Percentiles rank a stretch among this genome's conserved stretches.
phyloP scores from a whole-genome alignment of 805 yeast species.

The Starmerella apicola region DNA sequence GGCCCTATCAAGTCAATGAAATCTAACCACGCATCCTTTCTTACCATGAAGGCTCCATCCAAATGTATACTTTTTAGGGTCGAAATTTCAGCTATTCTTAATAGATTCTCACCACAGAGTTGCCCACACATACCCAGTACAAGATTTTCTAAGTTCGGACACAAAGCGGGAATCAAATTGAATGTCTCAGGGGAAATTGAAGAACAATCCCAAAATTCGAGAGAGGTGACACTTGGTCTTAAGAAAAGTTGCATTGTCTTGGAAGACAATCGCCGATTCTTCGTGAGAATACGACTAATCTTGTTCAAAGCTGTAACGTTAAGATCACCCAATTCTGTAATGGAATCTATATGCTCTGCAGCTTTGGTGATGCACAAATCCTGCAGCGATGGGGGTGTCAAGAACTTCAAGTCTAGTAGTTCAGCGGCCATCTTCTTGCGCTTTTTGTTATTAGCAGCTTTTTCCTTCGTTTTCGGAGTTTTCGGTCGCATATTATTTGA shows the following conservation, averaged over 20 bases:
- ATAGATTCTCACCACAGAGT: slow-evolving; percentile 61
- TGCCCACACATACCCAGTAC: slow-evolving; percentile 89
- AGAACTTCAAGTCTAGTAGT: slow-evolving; percentile 56
- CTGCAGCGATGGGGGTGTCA: slow-evolving; percentile 54
- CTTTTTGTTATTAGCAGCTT: slow-evolving; percentile 40
- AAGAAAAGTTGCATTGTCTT: slow-evolving; percentile 63
- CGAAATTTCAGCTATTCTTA: slow-evolving; percentile 46
- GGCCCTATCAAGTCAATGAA: slow-evolving; percentile 52
- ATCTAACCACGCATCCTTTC: slow-evolving; percentile 61
- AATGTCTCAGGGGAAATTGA: slow-evolving; percentile 53
- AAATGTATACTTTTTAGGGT: slow-evolving; percentile 45
- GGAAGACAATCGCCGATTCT: slow-evolving; percentile 68
- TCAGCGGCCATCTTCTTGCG: slow-evolving; percentile 77
- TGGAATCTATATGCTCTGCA: slow-evolving; percentile 54
- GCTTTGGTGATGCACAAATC: slow-evolving; percentile 65
- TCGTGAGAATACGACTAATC: slow-evolving; percentile 63
- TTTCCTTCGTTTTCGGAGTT: slow-evolving; percentile 5
- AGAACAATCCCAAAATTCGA: slow-evolving; percentile 91
- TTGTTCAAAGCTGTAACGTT: slow-evolving; percentile 60
- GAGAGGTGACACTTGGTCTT: slow-evolving; percentile 39
- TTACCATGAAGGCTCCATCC: slow-evolving; percentile 83
- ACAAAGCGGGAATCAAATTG: slow-evolving; percentile 57
- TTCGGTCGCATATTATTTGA: background rate
- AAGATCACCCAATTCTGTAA: slow-evolving; percentile 77
- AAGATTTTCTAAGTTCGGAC: slow-evolving; percentile 57